phyloP scores from a whole-genome alignment of 768 basidiomycete genomes.

The Obba rivulosa region DNA sequence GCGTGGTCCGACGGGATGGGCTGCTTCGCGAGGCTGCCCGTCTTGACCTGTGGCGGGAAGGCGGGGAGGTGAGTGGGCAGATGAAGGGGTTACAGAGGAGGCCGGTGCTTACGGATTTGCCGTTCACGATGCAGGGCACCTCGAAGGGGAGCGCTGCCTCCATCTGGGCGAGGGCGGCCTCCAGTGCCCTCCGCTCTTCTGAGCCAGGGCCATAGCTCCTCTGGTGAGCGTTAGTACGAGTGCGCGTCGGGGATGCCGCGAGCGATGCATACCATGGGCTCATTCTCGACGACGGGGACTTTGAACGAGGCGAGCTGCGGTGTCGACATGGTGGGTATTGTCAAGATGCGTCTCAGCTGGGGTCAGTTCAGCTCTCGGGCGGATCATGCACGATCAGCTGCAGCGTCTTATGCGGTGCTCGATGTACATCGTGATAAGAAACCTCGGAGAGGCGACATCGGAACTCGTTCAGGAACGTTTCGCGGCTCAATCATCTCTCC shows the following conservation, averaged over 20 bases:
- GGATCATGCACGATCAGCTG: neutral
- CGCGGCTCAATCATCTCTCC: neutral
- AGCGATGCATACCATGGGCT: slow-evolving; percentile 61
- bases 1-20: slow-evolving; percentile 84
- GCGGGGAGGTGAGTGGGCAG: neutral
- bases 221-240: slow-evolving; percentile 31
- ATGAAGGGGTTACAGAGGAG: neutral
- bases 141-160: slow-evolving; percentile 81
- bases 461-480: neutral
- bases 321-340: slow-evolving; percentile 43
- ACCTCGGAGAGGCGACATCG: neutral
- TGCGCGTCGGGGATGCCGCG: neutral
- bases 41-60: slow-evolving; percentile 55
- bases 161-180: slow-evolving; percentile 75
- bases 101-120: slow-evolving; percentile 57
- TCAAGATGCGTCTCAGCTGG: slow-evolving; percentile 6
- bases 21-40: slow-evolving; percentile 75
- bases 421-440: neutral
- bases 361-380: too few relatives aligned
- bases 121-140: slow-evolving; percentile 90
- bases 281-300: slow-evolving; percentile 84
- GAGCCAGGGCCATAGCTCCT: slow-evolving; percentile 75
- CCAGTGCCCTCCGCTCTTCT: slow-evolving; percentile 65
- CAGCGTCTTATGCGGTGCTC: neutral
- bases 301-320: slow-evolving; percentile 84